Evolutionary conservation across 768 basidiomycete genomes (phyloP).

Genomic region (Pisolithus tinctorius): DNA sequence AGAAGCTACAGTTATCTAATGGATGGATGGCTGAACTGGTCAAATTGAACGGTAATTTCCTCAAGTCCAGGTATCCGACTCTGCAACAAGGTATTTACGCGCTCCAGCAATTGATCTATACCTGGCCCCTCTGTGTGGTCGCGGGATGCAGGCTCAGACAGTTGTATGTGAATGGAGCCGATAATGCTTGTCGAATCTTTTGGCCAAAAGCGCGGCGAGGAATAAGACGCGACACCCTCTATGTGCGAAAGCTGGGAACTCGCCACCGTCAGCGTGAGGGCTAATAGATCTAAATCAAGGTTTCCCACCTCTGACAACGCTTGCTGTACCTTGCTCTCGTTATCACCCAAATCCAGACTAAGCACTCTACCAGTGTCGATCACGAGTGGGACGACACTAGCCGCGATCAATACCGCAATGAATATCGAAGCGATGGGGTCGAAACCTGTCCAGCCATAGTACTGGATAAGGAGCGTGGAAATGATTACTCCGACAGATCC

Average conservation of each 20-base stretch:
- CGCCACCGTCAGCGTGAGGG: conserved; percentile 1
- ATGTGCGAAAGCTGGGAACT: conserved; percentile 54
- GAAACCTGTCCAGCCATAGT: conserved; percentile 98
- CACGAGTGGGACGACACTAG: conserved; percentile 92
- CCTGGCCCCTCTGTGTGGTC: conserved; percentile 48
- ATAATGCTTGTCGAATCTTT: conserved; percentile 82
- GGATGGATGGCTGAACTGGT: conserved; percentile 24
- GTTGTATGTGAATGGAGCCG: conserved; percentile 88
- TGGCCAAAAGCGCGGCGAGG: conserved; percentile 88
- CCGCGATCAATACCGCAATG: conserved; percentile 91
- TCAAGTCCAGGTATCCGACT: conserved; percentile 73
- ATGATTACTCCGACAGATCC: conserved; percentile 98
- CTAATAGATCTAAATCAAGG: not conserved
- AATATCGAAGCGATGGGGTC: conserved; percentile 97
- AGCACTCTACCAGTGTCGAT: conserved; percentile 89
- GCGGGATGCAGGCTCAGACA: conserved; percentile 53
- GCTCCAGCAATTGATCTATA: conserved; percentile 62
- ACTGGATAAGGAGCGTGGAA: conserved; percentile 91
- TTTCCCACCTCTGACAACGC: conserved; percentile 58
- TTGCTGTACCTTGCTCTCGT: conserved; percentile 44
- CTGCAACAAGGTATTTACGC: conserved; percentile 68
- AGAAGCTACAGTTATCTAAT: not conserved
- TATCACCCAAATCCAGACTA: conserved; percentile 74
- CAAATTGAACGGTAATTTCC: conserved; percentile 88
- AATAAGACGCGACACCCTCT: conserved; percentile 78